phyloP scores from a whole-genome alignment of 129 eudicot species.

The Tagetes erecta region DNA sequence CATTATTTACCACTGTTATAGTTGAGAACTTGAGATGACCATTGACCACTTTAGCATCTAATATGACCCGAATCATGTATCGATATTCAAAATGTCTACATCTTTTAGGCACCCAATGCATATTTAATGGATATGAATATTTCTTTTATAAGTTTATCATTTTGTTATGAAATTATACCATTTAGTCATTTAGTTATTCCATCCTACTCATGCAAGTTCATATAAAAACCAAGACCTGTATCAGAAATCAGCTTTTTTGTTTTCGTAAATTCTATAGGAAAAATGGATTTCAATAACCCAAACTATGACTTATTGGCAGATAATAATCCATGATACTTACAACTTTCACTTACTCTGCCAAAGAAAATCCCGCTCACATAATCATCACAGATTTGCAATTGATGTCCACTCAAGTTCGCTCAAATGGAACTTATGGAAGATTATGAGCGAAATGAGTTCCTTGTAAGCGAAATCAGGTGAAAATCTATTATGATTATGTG shows the following conservation, averaged over 20 bases:
- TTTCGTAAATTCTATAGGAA: neutral
- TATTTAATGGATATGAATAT: neutral
- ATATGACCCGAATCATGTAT: neutral
- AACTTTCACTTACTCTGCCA: too few species aligned
- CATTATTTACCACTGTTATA: neutral
- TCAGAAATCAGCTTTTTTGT: neutral
- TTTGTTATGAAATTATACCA: neutral
- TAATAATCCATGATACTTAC: too few species aligned
- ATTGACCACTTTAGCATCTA: neutral
- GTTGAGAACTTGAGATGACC: neutral
- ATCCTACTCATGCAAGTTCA: slow-evolving; percentile 1
- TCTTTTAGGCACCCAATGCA: slow-evolving; percentile 2
- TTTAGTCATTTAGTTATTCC: neutral
- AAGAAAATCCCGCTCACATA: too few species aligned
- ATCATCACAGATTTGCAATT: too few species aligned
- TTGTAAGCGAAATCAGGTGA: too few species aligned
- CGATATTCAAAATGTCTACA: neutral
- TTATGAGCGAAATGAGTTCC: too few species aligned
- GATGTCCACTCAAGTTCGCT: too few species aligned
- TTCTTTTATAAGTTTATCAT: neutral
- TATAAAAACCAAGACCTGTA: neutral
- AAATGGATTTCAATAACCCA: too few species aligned
- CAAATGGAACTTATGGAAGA: too few species aligned
- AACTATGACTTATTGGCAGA: too few species aligned
- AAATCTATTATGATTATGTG: too few species aligned